These are phyloP conservation scores for Pochonia chlamydosporia DNA, from an alignment of 2,329 filamentous ascomycete species.

Conservation along the genomic window DNA sequence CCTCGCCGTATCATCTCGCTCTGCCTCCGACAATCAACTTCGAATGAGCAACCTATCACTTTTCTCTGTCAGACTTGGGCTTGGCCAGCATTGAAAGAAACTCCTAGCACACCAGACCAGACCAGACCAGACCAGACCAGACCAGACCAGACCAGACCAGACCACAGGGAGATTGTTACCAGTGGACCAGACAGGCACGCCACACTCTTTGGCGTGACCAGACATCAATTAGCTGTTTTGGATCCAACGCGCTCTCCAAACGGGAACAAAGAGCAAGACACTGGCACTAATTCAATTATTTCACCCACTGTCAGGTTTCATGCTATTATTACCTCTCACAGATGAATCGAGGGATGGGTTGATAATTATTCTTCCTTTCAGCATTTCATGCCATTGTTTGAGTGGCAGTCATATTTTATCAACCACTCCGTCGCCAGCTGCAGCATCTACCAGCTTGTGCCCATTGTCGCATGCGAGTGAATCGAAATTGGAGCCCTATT, in stretches of 20 bases:
- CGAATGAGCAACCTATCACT: background rate
- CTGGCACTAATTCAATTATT: too few relatives aligned
- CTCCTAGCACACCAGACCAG: too few relatives aligned
- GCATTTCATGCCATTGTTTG: background rate
- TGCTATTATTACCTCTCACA: background rate
- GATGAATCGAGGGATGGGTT: background rate
- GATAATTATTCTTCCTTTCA: background rate
- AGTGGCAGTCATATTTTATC: background rate
- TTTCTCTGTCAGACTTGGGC: background rate
- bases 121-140: too few relatives aligned
- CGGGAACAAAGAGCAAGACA: too few relatives aligned
- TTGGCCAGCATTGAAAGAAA: too few relatives aligned
- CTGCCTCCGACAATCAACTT: background rate
- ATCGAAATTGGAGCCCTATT: background rate
- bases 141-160: too few relatives aligned
- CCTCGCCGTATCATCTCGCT: background rate
- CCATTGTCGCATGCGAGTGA: background rate
- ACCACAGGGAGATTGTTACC: too few relatives aligned
- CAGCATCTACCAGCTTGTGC: background rate
- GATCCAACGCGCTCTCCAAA: too few relatives aligned
- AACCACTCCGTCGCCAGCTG: background rate
- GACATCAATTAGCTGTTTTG: too few relatives aligned
- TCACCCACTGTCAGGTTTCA: background rate
- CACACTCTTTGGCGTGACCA: too few relatives aligned
- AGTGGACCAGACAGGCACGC: too few relatives aligned